Percentiles rank a stretch among this genome's conserved stretches.
Evolutionary conservation across 2,329 filamentous ascomycete genomes (phyloP).

Genomic region (Acrocalymma vagum): DNA sequence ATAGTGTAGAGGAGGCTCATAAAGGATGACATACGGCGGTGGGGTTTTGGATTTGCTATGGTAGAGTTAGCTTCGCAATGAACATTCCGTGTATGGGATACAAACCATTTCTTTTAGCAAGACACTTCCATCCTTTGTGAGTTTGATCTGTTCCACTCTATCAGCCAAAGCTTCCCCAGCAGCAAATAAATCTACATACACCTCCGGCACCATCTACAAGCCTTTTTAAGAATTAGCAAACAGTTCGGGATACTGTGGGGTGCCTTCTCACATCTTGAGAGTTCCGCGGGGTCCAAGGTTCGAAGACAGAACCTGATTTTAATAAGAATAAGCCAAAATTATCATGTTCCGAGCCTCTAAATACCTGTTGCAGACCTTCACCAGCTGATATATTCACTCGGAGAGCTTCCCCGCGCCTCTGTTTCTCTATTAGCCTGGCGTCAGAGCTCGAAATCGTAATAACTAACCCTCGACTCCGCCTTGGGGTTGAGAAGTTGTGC

Average conservation of each 20-base stretch:
- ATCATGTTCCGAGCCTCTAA: constrained; percentile 38
- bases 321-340: constrained; percentile 46
- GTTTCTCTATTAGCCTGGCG: constrained; percentile 55
- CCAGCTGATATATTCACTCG: constrained; percentile 96
- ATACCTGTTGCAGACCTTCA: constrained; percentile 71
- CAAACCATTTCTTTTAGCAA: constrained; percentile 71
- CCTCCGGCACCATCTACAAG: constrained; percentile 70
- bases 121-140: constrained; percentile 98
- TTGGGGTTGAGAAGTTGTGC: constrained; percentile 98
- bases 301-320: constrained; percentile 83
- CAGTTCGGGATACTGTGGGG: constrained; percentile 45
- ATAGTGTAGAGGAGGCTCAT: background rate
- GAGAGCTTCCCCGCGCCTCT: constrained; percentile 97
- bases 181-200: constrained; percentile 47
- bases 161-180: constrained; percentile 13
- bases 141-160: constrained; percentile 76
- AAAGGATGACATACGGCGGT: constrained; percentile 72
- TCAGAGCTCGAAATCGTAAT: constrained; percentile 16
- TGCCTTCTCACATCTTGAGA: constrained; percentile 88
- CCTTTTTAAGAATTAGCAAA: constrained; percentile 51
- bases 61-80: constrained; percentile 45
- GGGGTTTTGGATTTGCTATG: constrained; percentile 92
- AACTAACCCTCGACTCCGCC: constrained; percentile 90
- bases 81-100: constrained; percentile 22
- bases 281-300: constrained; percentile 94